A percentile compares a stretch with the other conserved stretches of the same genome.
Conservation (phyloP, 306 rosid genomes). For the Inga leiocalycina region DNA sequence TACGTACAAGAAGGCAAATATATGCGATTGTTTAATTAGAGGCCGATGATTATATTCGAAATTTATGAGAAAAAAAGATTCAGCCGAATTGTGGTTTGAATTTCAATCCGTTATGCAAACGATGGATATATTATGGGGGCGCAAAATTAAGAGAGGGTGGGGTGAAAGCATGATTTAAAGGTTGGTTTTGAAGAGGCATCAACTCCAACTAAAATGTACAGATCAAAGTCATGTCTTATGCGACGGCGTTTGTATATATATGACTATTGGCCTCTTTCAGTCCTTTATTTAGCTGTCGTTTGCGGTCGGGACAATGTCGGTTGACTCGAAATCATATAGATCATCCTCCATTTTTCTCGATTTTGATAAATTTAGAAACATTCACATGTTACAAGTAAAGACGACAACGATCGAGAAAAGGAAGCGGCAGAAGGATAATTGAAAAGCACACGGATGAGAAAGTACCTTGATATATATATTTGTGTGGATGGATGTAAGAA, state of each 20-base stretch:
- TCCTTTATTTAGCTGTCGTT: constrained; percentile 6
- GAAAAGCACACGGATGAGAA: constrained; percentile 3
- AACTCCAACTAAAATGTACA: constrained; percentile 23
- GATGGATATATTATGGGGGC: constrained; percentile 18
- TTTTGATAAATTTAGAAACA: not conserved
- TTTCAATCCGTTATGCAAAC: not conserved
- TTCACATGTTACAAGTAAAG: not conserved
- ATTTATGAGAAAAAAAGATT: not conserved
- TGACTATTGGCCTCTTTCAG: constrained; percentile 22
- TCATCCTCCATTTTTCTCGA: constrained; percentile 6
- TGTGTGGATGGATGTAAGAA: not conserved
- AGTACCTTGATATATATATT: constrained; percentile 42
- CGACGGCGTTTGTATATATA: constrained; percentile 16
- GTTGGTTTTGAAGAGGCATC: constrained; percentile 28
- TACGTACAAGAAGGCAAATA: not conserved
- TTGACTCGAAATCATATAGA: constrained; percentile 16
- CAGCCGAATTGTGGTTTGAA: not conserved
- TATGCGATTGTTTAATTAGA: not conserved
- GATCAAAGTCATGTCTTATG: constrained; percentile 31
- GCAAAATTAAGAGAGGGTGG: not conserved
- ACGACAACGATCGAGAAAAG: too few species aligned
- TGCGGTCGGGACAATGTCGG: constrained; percentile 13
- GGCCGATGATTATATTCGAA: not conserved
- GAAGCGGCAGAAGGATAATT: constrained; percentile 3
- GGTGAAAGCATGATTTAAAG: constrained; percentile 23